A percentile compares a stretch with the other conserved stretches of the same genome.
Evolutionary conservation across 345 rosid species (phyloP).

Genomic region (Brassica incana): DNA sequence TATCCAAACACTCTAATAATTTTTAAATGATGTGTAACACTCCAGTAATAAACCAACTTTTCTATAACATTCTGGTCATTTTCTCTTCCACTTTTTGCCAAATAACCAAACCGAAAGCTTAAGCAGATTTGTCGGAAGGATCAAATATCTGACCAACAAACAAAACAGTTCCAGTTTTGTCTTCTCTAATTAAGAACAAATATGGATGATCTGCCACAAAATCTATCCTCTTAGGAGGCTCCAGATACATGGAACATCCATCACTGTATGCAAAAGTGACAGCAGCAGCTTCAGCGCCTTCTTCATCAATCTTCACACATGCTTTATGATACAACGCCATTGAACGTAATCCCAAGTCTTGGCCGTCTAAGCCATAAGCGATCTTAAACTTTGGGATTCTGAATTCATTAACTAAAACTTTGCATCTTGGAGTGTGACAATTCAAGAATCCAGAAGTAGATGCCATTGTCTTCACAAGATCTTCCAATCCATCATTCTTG

Average conservation of each 20-base stretch:
- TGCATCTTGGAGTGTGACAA: not conserved
- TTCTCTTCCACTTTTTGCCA: no score
- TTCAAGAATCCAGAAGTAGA: not conserved
- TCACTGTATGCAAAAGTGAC: not conserved
- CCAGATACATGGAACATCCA: no score
- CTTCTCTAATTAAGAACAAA: no score
- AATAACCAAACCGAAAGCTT: not conserved
- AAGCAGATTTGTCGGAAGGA: not conserved
- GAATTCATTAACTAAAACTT: not conserved
- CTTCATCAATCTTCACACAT: no score
- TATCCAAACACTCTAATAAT: no score
- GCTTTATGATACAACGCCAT: not conserved
- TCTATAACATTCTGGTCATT: no score
- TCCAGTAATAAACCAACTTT: no score
- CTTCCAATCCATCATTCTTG: not conserved
- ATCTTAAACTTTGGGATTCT: not conserved
- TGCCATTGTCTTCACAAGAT: not conserved
- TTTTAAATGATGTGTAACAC: no score
- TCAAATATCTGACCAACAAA: not conserved
- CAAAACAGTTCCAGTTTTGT: no score
- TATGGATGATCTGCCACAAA: no score
- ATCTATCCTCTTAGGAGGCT: not conserved
- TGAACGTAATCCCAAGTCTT: not conserved
- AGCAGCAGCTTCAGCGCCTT: not conserved
- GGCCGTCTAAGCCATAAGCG: not conserved